Base-by-base conservation (phyloP, 2,329 filamentous ascomycete species). In the Shiraia bambusicola region DNA sequence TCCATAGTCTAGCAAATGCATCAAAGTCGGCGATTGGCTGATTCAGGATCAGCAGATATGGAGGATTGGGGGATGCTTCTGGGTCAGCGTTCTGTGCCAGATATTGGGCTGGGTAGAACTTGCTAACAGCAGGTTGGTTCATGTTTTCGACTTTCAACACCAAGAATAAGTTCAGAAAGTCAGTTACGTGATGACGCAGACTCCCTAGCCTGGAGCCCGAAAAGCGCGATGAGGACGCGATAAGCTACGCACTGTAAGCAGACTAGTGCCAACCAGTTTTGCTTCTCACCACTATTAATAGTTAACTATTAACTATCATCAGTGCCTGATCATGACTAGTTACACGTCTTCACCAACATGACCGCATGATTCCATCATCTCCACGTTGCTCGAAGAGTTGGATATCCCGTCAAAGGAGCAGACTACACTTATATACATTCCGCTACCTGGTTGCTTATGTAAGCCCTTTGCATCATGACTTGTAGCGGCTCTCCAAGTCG, bases 1-100 rank as follows among this genome's bases (percentile, higher is more conserved):
- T 59, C 70, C 75, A 76, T 10, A 78, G 61, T 9, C 67, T 65
- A 22, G 66, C 57, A 48, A 78, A 72, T 10, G 71, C 74, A 65
- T 77, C 76, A 74, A 53, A 80, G 58, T 63, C 65, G 63, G 56
- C 47, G 41, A 70, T 67, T 39, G 66, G 67, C 37, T 70, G 67
- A 39, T 76, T 73, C 24, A 80, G 56, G n/a, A 76, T 73, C 31
- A 66, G 55, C 16, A 77, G 63, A 43, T 63, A 52, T 36, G 63
- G 63, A n/a, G 49, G 45, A 13, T 46, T 42, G 10, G 48, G 44
- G 19, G 49, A 45, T 30, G 47, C 40, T 27, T 49, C 56, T n/a
- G 52, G 42, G 27, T 50, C 47, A 31, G 43, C 40, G 28, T 42
- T 41, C 28, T 56, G 50, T 4, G 43, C 51, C 11, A 67, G 51